Evolutionary conservation across 495 filamentous ascomycete genomes (phyloP).

Genomic region (Podospora conica): DNA sequence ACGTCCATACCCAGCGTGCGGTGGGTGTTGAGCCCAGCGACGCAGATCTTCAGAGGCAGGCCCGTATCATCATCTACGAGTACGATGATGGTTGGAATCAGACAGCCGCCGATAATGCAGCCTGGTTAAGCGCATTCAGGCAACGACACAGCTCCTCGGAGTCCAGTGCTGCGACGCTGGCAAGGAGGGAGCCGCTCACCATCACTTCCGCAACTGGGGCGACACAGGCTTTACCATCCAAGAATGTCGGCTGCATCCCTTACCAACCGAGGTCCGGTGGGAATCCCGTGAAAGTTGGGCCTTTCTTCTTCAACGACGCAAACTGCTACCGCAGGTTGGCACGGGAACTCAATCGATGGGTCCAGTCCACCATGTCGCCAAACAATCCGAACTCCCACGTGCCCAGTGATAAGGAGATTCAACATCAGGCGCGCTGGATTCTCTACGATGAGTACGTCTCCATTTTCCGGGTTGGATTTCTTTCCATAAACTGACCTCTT

Average conservation of each 20-base stretch:
- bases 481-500: constrained; percentile 11
- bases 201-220: constrained; percentile 6
- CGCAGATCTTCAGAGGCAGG: constrained; percentile 55
- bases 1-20: constrained; percentile 42
- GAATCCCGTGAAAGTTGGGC: constrained; percentile 2
- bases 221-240: background rate
- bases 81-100: constrained; percentile 66
- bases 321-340: constrained; percentile 50
- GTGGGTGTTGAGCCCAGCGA: constrained; percentile 53
- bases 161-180: constrained; percentile 10
- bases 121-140: constrained; percentile 50
- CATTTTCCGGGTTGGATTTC: background rate
- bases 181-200: constrained; percentile 13
- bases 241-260: background rate
- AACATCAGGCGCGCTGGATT: constrained; percentile 52
- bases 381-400: constrained; percentile 50
- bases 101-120: constrained; percentile 60
- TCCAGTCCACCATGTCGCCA: constrained; percentile 40
- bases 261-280: background rate
- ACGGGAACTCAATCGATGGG: constrained; percentile 43
- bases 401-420: constrained; percentile 48
- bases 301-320: constrained; percentile 40
- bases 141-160: constrained; percentile 26
- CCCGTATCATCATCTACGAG: constrained; percentile 58
- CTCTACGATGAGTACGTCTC: constrained; percentile 47